phyloP scores from a whole-genome alignment of 495 filamentous ascomycete genomes.

The Neurospora intermedia region DNA sequence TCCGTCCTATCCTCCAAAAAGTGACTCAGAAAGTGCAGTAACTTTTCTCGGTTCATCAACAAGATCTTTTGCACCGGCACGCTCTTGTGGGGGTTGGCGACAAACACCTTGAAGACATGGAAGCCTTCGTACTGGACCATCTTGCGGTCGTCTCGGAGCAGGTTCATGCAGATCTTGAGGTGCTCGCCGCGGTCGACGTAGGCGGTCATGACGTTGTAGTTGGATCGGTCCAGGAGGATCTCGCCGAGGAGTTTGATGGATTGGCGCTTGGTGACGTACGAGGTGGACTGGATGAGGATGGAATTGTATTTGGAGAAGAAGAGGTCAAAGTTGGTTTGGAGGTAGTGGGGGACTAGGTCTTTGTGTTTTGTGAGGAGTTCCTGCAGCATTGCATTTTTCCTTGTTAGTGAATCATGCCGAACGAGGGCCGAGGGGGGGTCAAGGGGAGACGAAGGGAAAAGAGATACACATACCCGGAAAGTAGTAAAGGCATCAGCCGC shows the following conservation, averaged over 20 bases:
- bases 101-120: slow-evolving; percentile 99
- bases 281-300: slow-evolving; percentile 79
- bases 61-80: slow-evolving; percentile 88
- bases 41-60: slow-evolving; percentile 85
- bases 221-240: slow-evolving; percentile 85
- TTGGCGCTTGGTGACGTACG: slow-evolving; percentile 96
- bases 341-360: slow-evolving; percentile 70
- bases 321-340: slow-evolving; percentile 74
- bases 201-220: slow-evolving; percentile 94
- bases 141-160: slow-evolving; percentile 84
- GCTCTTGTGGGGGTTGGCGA: slow-evolving; percentile 95
- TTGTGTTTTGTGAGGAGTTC: slow-evolving; percentile 95
- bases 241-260: slow-evolving; percentile 96
- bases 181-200: slow-evolving; percentile 95
- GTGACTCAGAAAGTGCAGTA: slow-evolving; percentile 76
- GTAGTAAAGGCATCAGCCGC: slow-evolving; percentile 96
- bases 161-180: slow-evolving; percentile 95
- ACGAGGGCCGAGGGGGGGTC: no score
- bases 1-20: slow-evolving; percentile 94
- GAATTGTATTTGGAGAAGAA: slow-evolving; percentile 90
- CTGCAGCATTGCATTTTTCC: slow-evolving; percentile 28
- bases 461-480: slow-evolving; percentile 57
- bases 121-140: slow-evolving; percentile 99
- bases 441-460: neutral
- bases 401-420: no score